Evolutionary conservation across 2,329 filamentous ascomycete species (phyloP).

Genomic region (Pseudogymnoascus sp.): DNA sequence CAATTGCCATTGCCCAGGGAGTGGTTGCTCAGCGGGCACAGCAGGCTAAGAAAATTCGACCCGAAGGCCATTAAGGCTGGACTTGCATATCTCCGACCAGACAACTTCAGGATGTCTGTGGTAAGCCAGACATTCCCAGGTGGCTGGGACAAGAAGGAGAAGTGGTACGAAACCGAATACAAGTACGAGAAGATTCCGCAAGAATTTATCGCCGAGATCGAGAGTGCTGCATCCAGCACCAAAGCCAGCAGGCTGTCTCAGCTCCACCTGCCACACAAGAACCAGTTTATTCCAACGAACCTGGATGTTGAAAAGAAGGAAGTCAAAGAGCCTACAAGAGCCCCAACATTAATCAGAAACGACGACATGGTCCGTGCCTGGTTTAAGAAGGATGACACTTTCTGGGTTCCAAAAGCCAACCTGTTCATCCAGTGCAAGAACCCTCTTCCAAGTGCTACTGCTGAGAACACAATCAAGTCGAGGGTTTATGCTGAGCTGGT

Average conservation of each 20-base stretch:
- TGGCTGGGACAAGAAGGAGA: conserved; percentile 79
- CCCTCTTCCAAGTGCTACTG: conserved; percentile 70
- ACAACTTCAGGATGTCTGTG: conserved; percentile 82
- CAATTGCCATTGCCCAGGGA: conserved; percentile 82
- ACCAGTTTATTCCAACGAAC: conserved; percentile 91
- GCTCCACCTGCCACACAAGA: conserved; percentile 81
- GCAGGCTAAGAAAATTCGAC: conserved; percentile 72
- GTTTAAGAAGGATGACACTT: conserved; percentile 98
- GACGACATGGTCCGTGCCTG: conserved; percentile 75
- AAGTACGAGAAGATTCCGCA: conserved; percentile 70
- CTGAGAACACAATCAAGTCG: conserved; percentile 69
- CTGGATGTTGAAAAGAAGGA: conserved; percentile 94
- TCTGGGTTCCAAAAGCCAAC: conserved; percentile 95
- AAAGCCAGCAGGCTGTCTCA: conserved; percentile 55
- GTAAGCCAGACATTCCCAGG: conserved; percentile 79
- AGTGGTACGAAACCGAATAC: conserved; percentile 98
- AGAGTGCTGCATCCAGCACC: conserved; percentile 52
- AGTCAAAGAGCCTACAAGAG: conserved; percentile 62
- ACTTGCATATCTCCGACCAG: conserved; percentile 67
- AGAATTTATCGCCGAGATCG: conserved; percentile 66
- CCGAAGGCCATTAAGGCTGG: conserved; percentile 66
- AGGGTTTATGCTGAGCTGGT: conserved; percentile 80
- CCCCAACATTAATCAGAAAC: conserved; percentile 77
- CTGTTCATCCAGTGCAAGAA: conserved; percentile 74
- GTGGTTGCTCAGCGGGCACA: conserved; percentile 75